phyloP scores from a whole-genome alignment of 257 asterid species.

The Solanum tarapatanum region DNA sequence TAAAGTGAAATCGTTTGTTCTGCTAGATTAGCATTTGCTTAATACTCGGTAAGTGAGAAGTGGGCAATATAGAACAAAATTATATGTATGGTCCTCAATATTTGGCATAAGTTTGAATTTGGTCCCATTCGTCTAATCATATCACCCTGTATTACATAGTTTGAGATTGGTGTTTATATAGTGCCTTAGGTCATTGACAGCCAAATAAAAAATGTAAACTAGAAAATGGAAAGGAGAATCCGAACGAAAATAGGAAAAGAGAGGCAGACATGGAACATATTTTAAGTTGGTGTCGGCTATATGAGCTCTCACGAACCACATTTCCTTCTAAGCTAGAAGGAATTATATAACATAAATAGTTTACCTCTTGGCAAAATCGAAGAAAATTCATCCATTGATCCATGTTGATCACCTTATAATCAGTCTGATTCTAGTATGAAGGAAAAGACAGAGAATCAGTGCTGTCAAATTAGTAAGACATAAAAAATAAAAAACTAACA shows the following conservation, averaged over 20 bases:
- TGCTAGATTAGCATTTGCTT: not conserved
- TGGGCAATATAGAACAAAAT: not conserved
- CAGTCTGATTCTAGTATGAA: slow-evolving; percentile 50
- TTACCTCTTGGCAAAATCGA: slow-evolving; percentile 79
- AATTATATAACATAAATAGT: not conserved
- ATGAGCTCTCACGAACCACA: not conserved
- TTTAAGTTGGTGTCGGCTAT: not conserved
- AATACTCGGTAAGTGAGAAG: not conserved
- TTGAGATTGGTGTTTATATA: not conserved
- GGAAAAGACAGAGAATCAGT: not conserved
- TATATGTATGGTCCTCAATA: not conserved
- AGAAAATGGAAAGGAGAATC: not conserved
- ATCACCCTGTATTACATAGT: not conserved
- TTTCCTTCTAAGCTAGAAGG: not conserved
- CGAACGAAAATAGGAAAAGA: not conserved
- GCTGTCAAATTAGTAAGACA: not conserved
- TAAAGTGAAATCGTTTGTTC: not conserved
- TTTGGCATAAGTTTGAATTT: not conserved
- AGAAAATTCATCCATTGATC: slow-evolving; percentile 87
- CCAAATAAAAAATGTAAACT: not conserved
- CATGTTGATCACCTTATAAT: slow-evolving; percentile 73
- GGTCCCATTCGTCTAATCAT: not conserved
- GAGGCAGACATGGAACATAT: not conserved
- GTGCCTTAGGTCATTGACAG: not conserved
- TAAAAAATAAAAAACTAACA: not conserved